These are phyloP conservation scores for Dactylellina drechsleri DNA, from an alignment of 2,329 filamentous ascomycete species.

Conservation along the genomic window DNA sequence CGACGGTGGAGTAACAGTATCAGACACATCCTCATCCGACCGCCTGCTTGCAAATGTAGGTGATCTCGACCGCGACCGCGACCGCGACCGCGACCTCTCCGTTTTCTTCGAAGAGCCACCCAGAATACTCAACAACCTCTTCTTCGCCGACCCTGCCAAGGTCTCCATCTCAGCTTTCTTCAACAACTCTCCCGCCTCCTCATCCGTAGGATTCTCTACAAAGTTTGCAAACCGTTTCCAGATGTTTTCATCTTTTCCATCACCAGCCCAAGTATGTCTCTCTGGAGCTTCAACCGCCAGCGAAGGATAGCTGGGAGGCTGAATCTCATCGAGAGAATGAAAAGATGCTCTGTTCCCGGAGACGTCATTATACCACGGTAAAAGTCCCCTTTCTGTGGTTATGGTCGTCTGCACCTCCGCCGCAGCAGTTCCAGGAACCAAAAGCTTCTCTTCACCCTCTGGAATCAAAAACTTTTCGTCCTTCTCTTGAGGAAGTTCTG, in stretches of 20 bases:
- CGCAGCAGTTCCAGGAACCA: background rate
- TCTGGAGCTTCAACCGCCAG: constrained; percentile 34
- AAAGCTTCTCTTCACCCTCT: constrained; percentile 12
- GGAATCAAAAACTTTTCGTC: constrained; percentile 18
- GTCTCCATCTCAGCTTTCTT: constrained; percentile 44
- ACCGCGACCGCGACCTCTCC: constrained; percentile 2
- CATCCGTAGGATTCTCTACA: constrained; percentile 34
- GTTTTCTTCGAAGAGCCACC: background rate
- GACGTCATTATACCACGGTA: constrained; percentile 46
- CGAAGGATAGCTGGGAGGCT: constrained; percentile 49
- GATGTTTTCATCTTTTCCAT: constrained; percentile 45
- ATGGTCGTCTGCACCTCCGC: background rate
- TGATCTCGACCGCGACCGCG: constrained; percentile 12
- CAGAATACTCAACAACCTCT: constrained; percentile 1
- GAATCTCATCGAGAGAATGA: constrained; percentile 42
- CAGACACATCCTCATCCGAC: background rate
- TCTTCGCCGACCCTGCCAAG: constrained; percentile 13
- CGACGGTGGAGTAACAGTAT: constrained; percentile 24
- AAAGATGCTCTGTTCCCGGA: constrained; percentile 35
- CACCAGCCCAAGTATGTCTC: constrained; percentile 48
- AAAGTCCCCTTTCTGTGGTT: constrained; percentile 11
- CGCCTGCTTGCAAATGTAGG: constrained; percentile 18
- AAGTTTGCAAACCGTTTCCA: constrained; percentile 42
- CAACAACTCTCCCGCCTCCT: constrained; percentile 30
- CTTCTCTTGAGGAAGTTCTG: constrained; percentile 3